Percentiles rank a stretch among this genome's conserved stretches.
phyloP scores from a whole-genome alignment of 176 grass and related monocot species.

The Zea mays region Zm-B73-REFERENCE-NAM-5.0 NC_050102.1:32409001-32409500 shows the following conservation, averaged over 20 bases:
- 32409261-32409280: conserved; percentile 29
- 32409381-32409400: conserved; percentile 46
- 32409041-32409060: conserved; percentile 52
- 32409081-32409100: conserved; percentile 34
- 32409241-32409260: conserved; percentile 26
- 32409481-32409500: no score
- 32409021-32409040: conserved; percentile 48
- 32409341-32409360: conserved; percentile 62
- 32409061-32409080: conserved; percentile 64
- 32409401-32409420: not conserved
- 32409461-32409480: no score
- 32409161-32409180: conserved; percentile 14
- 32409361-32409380: conserved; percentile 57
- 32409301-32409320: conserved; percentile 36
- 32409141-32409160: conserved; percentile 30
- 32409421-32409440: not conserved
- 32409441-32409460: no score
- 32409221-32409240: conserved; percentile 38
- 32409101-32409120: not conserved
- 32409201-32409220: conserved; percentile 46
- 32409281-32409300: conserved; percentile 46
- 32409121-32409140: conserved; percentile 39
- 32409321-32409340: conserved; percentile 57
- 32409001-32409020: conserved; percentile 48
- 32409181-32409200: conserved; percentile 25